Percentiles rank a stretch among this genome's conserved stretches.
phyloP scores from a whole-genome alignment of 2,329 filamentous ascomycete genomes.

The Aspergillus pseudoviridinutans region DNA sequence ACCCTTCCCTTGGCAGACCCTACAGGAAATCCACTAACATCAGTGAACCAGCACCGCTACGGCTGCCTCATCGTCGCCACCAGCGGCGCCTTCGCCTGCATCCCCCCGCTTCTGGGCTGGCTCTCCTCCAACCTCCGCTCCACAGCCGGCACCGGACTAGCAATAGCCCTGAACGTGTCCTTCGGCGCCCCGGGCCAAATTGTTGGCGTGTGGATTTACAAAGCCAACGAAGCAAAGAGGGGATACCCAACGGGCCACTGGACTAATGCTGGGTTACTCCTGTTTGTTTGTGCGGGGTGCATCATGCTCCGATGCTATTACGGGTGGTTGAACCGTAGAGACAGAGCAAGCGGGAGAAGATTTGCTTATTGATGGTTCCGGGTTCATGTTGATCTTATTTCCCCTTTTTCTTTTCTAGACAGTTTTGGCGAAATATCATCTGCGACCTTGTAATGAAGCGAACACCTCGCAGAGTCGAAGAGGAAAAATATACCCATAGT shows the following conservation, averaged over 20 bases:
- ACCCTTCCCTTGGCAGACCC: not conserved
- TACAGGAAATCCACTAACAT: not conserved
- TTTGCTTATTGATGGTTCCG: constrained; percentile 24
- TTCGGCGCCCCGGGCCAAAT: constrained; percentile 68
- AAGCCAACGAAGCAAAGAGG: constrained; percentile 53
- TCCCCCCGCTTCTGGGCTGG: constrained; percentile 69
- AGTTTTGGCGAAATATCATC: not conserved
- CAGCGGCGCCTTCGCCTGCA: constrained; percentile 63
- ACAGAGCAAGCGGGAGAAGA: constrained; percentile 16
- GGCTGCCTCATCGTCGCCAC: constrained; percentile 66
- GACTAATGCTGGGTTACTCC: constrained; percentile 58
- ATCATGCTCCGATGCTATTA: constrained; percentile 56
- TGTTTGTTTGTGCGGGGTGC: constrained; percentile 56
- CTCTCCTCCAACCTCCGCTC: constrained; percentile 63
- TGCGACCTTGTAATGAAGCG: not conserved
- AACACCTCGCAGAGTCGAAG: not conserved
- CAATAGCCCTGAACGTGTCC: constrained; percentile 67
- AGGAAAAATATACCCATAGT: not conserved
- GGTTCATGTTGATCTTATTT: not conserved
- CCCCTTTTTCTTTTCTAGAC: not conserved
- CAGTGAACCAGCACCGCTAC: constrained; percentile 50
- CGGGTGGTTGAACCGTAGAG: constrained; percentile 41
- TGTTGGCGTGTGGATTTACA: constrained; percentile 70
- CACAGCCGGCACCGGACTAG: constrained; percentile 62
- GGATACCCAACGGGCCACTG: constrained; percentile 70